Evolutionary conservation across 2,329 filamentous ascomycete genomes (phyloP).

Genomic region (Neonectria neomacrospora): DNA sequence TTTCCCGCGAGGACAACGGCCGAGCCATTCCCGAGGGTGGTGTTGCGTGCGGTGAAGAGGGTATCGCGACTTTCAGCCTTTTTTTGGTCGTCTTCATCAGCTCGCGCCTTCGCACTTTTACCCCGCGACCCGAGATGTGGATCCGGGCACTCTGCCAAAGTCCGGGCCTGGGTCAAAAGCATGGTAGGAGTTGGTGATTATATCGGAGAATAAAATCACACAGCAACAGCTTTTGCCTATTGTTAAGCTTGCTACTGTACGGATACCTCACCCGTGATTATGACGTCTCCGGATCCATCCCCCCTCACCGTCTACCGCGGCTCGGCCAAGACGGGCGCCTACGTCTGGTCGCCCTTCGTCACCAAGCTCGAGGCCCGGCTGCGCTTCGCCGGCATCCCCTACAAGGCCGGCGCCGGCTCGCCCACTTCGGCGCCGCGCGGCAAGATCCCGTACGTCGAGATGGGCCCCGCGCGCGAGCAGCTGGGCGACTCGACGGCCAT

Average conservation of each 20-base stretch:
- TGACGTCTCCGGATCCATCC: slow-evolving; percentile 2
- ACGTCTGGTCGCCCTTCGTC: slow-evolving; percentile 71
- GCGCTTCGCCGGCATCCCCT: slow-evolving; percentile 62
- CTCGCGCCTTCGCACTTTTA: slow-evolving; percentile 11
- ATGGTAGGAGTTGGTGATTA: no score
- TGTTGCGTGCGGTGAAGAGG: not conserved
- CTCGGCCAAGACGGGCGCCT: slow-evolving; percentile 50
- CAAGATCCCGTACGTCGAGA: slow-evolving; percentile 69
- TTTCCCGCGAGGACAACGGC: not conserved
- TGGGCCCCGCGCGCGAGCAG: slow-evolving; percentile 36
- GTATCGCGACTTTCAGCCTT: not conserved
- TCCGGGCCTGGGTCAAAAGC: slow-evolving; percentile 16
- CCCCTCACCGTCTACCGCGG: slow-evolving; percentile 60
- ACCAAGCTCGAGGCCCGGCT: slow-evolving; percentile 71
- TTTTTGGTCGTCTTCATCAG: not conserved
- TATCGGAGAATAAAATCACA: not conserved
- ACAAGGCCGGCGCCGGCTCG: slow-evolving; percentile 59
- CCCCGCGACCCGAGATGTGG: slow-evolving; percentile 15
- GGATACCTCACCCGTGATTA: not conserved
- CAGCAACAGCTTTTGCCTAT: not conserved
- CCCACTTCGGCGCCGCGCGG: slow-evolving; percentile 60
- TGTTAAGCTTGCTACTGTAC: not conserved
- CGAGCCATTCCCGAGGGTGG: not conserved
- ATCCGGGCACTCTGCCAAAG: slow-evolving; percentile 13
- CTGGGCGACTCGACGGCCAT: slow-evolving; percentile 69